Base-by-base conservation (phyloP, 257 asterid species). In the Coffea canephora region DNA sequence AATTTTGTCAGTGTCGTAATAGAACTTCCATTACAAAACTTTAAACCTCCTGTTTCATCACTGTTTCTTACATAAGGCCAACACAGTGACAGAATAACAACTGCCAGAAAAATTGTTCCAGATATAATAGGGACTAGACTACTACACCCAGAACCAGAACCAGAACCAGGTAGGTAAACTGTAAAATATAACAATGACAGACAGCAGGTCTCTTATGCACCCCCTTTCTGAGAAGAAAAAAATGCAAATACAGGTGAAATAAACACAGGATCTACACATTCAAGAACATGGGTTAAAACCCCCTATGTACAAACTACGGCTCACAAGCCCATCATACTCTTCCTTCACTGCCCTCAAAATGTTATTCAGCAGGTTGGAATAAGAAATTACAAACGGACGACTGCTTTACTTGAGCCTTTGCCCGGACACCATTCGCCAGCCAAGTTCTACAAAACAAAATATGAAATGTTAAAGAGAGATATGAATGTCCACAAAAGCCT, bases 301-400 rank as follows among this genome's bases (percentile, higher is more conserved):
- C 91, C 87, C 84, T 92, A 91, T 92, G 69, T 91, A 92, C 95
- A 89, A 80, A 81, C 70, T 82, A 83, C 75, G 79, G 86, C 85
- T 71, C 84, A 54, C 21, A 52, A 54, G 82, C 88, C 88, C 59
- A 84, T 80, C 79, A 87, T 84, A 48, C 75, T 72, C 82, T 81
- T 80, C 77, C 77, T 83, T 81, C 43, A 79, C 86, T 80, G 77
- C 79, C 66, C 71, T 70, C 5, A 3, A 39, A 62, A 72, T 80
- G 78, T 85, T 85, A 75, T 45, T 80, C 72, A 79, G 86, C 77
- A 76, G 81, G 65, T 79, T 25, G 76, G 76, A 46, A 41, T 46
- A 54, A 80, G 69, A 78, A 68, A 36, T 78, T 80, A 75, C 80
- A 83, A 55, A 39, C 43, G 78, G 73, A 78, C 82, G 74, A 73